A percentile compares a stretch with the other conserved stretches of the same genome.
These are phyloP conservation scores for Pinus taeda DNA, from an alignment of 75 land plant genomes.

Conservation along the genomic window DNA sequence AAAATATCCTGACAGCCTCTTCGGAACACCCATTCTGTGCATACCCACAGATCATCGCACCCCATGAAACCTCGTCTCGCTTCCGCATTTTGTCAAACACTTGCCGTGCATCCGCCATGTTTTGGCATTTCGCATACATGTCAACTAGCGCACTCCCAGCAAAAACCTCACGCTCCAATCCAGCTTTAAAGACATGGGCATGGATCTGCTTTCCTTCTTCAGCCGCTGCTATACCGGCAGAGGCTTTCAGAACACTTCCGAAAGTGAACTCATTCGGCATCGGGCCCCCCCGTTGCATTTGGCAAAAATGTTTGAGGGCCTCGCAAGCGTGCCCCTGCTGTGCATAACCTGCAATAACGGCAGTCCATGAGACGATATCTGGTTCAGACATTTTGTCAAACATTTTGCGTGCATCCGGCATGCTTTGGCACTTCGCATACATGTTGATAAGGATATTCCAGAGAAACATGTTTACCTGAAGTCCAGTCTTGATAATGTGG, in stretches of 20 bases:
- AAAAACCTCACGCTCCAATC: conserved; percentile 23
- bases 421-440: conserved; percentile 29
- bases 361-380: conserved; percentile 36
- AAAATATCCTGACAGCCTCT: conserved; percentile 21
- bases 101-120: conserved; percentile 16
- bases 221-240: conserved; percentile 13
- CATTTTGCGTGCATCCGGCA: conserved; percentile 10
- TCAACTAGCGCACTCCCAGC: conserved; percentile 25
- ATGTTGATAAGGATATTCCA: conserved; percentile 26
- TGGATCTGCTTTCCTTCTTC: conserved; percentile 29
- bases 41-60: conserved; percentile 35
- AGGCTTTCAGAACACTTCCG: conserved; percentile 25
- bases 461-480: conserved; percentile 13
- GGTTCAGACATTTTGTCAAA: conserved; percentile 35
- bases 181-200: conserved; percentile 22
- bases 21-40: conserved; percentile 18
- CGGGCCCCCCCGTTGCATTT: conserved; percentile 20
- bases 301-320: conserved; percentile 9
- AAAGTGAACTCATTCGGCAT: conserved; percentile 30
- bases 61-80: conserved; percentile 35
- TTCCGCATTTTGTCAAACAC: conserved; percentile 30
- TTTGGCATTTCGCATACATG: conserved; percentile 32
- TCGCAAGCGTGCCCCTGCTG: conserved; percentile 15
- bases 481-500: conserved; percentile 13
- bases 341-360: conserved; percentile 29